Evolutionary conservation across 2,329 filamentous ascomycete species (phyloP), one percentile per base, ranked within the genome.

Genomic region (Ascosphaera apis): DNA sequence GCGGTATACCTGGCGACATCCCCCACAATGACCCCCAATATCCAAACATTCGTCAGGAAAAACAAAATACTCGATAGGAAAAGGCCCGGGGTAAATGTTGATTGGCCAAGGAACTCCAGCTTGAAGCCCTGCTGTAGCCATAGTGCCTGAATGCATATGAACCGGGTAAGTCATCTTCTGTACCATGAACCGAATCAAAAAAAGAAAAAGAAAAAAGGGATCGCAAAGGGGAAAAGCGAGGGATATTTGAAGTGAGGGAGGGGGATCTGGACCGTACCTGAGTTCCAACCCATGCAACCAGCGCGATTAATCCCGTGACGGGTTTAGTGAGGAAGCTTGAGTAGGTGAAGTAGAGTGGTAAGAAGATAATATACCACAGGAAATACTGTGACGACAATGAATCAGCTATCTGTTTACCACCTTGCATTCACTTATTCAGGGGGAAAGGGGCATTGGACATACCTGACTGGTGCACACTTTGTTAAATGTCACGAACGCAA

Each of bases 401-500:
- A n/a, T n/a, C n/a, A n/a, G n/a, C n/a, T n/a, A n/a, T n/a, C n/a
- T n/a, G n/a, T n/a, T n/a, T n/a, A n/a, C n/a, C n/a, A n/a, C n/a
- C n/a, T n/a, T n/a, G n/a, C n/a, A n/a, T n/a, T n/a, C n/a, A n/a
- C n/a, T n/a, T n/a, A n/a, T n/a, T n/a, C 16, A 33, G 11, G 21
- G 32, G 23, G n/a, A 35, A 36, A 31, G 5, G 13, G 15, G 13
- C 7, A 19, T 19, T 19, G 36, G 11, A 50, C 66, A 43, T 67
- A 88, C 82, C 67, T 95, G 86, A 49, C 83, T 92, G 2, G 88
- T 98, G 65, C 86, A 95, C 42, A 98, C 88, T 61, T 98, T 98
- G 60, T 98, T 98, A 47, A 95, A 95, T 0, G 83, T 76, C 3
- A 95, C 88, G 55, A 98, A 98, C 0, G 86, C 81, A 56, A 93